Base-by-base conservation (phyloP, 495 filamentous ascomycete species). In the Aspergillus steynii region DNA sequence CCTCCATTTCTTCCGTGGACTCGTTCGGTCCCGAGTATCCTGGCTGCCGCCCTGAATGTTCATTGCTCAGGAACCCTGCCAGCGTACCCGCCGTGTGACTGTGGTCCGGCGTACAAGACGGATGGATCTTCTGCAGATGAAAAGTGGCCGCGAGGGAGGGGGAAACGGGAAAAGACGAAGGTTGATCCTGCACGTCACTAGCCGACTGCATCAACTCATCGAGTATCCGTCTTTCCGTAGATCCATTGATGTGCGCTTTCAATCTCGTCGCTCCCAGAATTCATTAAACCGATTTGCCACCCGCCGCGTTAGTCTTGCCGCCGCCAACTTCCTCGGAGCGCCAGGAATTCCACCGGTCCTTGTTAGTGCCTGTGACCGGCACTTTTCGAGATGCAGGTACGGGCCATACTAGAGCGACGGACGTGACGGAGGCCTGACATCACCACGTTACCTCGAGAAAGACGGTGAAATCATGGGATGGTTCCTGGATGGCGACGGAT, bases 171-270 rank as follows among this genome's bases (percentile, higher is more conserved):
- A 59, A 46, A 34, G 51, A 60, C 15, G 37, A 53, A 49, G 48
- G 60, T n/a, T 57, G 56, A 62, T 62, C 52, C 63, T 62, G 65
- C 65, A 64, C 42, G 60, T 66, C 60, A 66, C 56, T 55, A 51
- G 51, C 29, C 29, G 51, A 53, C 26, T 45, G 51, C 28, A 29
- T 42, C 28, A 51, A 60, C 27, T 42, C 55, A 65, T 61, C 61
- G 54, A 61, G 46, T 28, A 53, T 56, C 59, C 63, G 45, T 59
- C 51, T 9, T n/a, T 20, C 56, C 48, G 53, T 56, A 59, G 52
- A 61, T 61, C 58, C 59, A 57, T 55, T 45, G 53, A 52, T 49
- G 49, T 58, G 29, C 54, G n/a, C 29, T 25, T 37, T 56, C 20
- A 31, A 26, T 61, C 15, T 29, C 55, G 15, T 47, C 20, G 12